Base-by-base conservation (phyloP, 768 basidiomycete species). In the Pseudohyphozyma bogoriensis region DNA sequence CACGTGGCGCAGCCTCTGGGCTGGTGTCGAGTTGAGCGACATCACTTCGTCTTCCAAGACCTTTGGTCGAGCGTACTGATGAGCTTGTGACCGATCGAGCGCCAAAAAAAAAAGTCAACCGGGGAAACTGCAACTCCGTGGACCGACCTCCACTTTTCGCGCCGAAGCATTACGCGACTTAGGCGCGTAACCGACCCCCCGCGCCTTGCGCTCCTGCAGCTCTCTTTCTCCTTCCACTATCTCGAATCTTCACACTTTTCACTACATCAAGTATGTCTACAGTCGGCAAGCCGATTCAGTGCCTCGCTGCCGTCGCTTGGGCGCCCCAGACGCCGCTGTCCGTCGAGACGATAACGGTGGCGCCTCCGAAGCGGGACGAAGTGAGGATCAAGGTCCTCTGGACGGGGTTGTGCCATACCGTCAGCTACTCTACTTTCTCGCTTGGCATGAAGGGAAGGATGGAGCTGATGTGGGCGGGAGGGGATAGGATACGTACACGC, bases 381-480 rank as follows among this genome's bases (percentile, higher is more conserved):
- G 95, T 99, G 70, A 79, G 95, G 60, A 89, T 99, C 73, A 81
- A 84, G 70, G 89, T 42, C 68, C 79, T 93, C 29, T 82, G 89
- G 78, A 95, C 90, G 49, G 95, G 92, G 63, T 86, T 99, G 73
- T 99, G 95, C 76, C 92, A 97, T 75, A 96, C 93, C 59, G 66
- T 76, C 39, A 55, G 64, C 39, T 50, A 63, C 50, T 67, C 45
- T 62, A 67, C 66, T 11, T 61, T 63, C 15, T 28, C 56, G n/a
- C 26, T 26, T 20, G n/a, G 18, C n/a, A 20, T 5, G n/a, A 10
- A 16, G n/a, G 24, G 7, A 20, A 28, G 12, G 28, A 33, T 13
- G 0, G 15, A 28, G 9, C 26, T 22, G 40, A 32, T 16, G 20
- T 37, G 51, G 49, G 46, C 52, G 35, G n/a, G n/a, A n/a, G n/a